A percentile compares a stretch with the other conserved stretches of the same genome.
Conservation (phyloP, 495 filamentous ascomycete species). For the Penicillium cinerascens region DNA sequence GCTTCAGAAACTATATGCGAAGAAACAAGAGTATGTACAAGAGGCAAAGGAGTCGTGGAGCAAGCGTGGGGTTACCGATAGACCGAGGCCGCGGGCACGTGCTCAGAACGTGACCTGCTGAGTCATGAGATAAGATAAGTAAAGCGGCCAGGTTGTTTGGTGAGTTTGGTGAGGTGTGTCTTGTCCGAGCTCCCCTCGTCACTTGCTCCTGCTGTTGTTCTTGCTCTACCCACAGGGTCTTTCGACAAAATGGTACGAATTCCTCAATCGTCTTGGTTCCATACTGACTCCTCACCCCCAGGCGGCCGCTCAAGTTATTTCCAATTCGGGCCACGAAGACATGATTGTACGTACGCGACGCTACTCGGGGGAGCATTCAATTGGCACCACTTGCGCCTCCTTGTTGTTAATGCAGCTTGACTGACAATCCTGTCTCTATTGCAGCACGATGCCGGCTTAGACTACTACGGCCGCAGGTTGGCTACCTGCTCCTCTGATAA, state of each 20-base stretch:
- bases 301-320: constrained; percentile 73
- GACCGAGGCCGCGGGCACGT: constrained; percentile 28
- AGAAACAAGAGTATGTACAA: not conserved
- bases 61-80: constrained; percentile 19
- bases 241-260: constrained; percentile 21
- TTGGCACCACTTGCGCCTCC: constrained; percentile 1
- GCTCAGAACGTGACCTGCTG: constrained; percentile 21
- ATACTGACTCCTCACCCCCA: constrained; percentile 30
- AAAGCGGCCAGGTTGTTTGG: constrained; percentile 35
- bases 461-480: constrained; percentile 95
- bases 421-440: constrained; percentile 7
- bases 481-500: constrained; percentile 97
- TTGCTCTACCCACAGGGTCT: constrained; percentile 11
- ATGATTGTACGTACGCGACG: constrained; percentile 81
- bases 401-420: not conserved
- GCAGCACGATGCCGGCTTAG: constrained; percentile 94
- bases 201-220: constrained; percentile 29
- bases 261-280: not conserved
- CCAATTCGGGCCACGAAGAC: constrained; percentile 93
- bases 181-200: constrained; percentile 20
- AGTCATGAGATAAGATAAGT: constrained; percentile 40
- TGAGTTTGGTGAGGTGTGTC: constrained; percentile 9
- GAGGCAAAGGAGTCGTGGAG: not conserved
- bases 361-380: constrained; percentile 2
- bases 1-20: not conserved